phyloP scores from a whole-genome alignment of 306 rosid genomes.

The Vicia faba region DNA sequence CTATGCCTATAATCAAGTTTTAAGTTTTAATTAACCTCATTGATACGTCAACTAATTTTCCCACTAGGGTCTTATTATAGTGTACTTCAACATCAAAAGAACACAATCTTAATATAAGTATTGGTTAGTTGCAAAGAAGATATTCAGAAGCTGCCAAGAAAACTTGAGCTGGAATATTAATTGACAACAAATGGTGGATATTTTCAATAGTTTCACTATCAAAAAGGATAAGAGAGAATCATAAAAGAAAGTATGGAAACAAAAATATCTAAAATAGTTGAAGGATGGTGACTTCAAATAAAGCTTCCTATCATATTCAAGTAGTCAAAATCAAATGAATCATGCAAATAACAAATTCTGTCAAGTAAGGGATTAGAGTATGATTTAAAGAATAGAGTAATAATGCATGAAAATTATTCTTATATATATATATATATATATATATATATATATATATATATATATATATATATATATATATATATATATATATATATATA shows the following conservation, averaged over 20 bases:
- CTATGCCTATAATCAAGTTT: neutral
- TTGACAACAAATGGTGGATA: conserved; percentile 27
- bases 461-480: no score
- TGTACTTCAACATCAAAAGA: neutral
- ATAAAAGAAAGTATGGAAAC: conserved; percentile 26
- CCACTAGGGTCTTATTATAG: neutral
- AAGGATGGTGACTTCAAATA: conserved; percentile 22
- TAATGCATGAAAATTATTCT: neutral
- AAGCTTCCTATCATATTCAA: conserved; percentile 15
- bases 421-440: no score
- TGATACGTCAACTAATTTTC: conserved; percentile 13
- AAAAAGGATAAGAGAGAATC: conserved; percentile 35
- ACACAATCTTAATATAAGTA: neutral
- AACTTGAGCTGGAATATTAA: neutral
- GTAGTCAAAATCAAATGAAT: neutral
- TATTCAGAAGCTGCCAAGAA: conserved; percentile 25
- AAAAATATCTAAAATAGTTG: conserved; percentile 15
- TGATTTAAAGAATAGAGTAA: neutral
- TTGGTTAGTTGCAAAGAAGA: conserved; percentile 31
- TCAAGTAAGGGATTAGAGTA: neutral
- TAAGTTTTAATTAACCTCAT: neutral
- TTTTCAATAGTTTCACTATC: conserved; percentile 16
- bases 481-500: no score
- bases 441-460: no score
- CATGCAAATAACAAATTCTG: neutral